Evolutionary conservation across 2,329 filamentous ascomycete species (phyloP), one percentile per base, ranked within the genome.

Genomic region (Claviceps africana): DNA sequence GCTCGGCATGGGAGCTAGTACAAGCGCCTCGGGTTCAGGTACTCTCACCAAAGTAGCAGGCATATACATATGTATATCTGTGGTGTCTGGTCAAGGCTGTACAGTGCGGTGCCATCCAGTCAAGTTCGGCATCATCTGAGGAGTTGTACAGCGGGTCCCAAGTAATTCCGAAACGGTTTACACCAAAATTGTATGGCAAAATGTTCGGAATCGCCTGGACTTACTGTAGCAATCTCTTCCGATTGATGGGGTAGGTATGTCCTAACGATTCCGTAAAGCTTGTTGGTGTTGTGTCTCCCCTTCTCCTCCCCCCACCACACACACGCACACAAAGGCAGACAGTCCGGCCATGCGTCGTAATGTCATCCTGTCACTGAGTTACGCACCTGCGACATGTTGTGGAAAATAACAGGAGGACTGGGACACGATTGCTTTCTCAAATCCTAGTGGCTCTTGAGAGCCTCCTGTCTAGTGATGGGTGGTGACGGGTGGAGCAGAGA

Each of bases 281-380:
- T 46, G 43, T 47, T 50, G 42, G 35, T 50, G 47, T 47, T 15
- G 22, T 48, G 46, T 7, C 47, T 47, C 33, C 51, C 48, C 47
- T 25, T 5, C 25, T 5, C 25, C 25, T 25, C 5, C 5, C 25
- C 25, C 25, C 25, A 25, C 25, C 25, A 25, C 25, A 25, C 25
- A 25, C 3, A 42, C 47, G 43, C 51, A 49, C 33, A 49, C 43
- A 44, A 45, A 28, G 15, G 22, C 30, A 52, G 30, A 43, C 19
- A 35, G n/a, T 9, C 28, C 22, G 13, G 28, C 43, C 52, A 17
- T 17, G 43, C 21, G 25, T 33, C 33, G 40, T 30, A 25, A 53
- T 50, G 51, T 30, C 47, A 39, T 33, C 42, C 31, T n/a, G 40
- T 37, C 22, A 35, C 39, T 17, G n/a, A 35, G 19, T 17, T 44